Base-by-base conservation (phyloP, 495 filamentous ascomycete species). In the Friedmanniomyces simplex region DNA sequence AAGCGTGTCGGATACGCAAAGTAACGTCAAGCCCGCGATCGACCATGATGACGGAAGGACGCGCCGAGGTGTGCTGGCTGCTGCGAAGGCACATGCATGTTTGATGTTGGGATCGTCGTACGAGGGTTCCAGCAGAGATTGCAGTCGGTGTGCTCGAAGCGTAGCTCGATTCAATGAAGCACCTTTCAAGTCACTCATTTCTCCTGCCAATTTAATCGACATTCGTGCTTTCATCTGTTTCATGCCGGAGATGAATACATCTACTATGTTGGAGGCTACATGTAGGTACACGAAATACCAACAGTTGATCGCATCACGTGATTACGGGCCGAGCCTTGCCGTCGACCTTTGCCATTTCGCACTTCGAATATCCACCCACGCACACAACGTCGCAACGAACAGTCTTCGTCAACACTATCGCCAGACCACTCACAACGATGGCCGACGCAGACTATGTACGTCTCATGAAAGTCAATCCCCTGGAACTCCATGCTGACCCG, bases 391-490 rank as follows among this genome's bases (percentile, higher is more conserved):
- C 39, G 39, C 39, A 32, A 4, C 28, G 28, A 32, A 13, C 49
- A n/a, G 16, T 36, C 16, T 14, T 13, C 39, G 26, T 6, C 52
- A 2, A 32, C 26, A 52, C 26, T 25, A 32, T 52, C 49, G 20
- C 11, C 26, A 24, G 22, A 55, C 36, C 11, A n/a, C 58, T 28
- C 49, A 36, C 77, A 82, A 91, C 77, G 79, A 95, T 95, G 89
- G 89, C 89, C 82, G 89, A 95, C 78, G 68, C 67, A 68, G 86
- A 89, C 77, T 95, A 95, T 81, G 88, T 91, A 80, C 76, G 88
- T 88, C 54, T 45, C n/a, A 34, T 34, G n/a, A 14, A 11, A 8
- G 0, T 1, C 10, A 37, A 49, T 54, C 51, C 20, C 10, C 28
- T 18, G 41, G 50, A 53, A 30, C 13, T 45, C 30, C 39, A 10